Percentiles rank a stretch among this genome's conserved stretches.
Conservation (phyloP, 1,139 yeast genomes). For the Pneumocystis carinii region DNA sequence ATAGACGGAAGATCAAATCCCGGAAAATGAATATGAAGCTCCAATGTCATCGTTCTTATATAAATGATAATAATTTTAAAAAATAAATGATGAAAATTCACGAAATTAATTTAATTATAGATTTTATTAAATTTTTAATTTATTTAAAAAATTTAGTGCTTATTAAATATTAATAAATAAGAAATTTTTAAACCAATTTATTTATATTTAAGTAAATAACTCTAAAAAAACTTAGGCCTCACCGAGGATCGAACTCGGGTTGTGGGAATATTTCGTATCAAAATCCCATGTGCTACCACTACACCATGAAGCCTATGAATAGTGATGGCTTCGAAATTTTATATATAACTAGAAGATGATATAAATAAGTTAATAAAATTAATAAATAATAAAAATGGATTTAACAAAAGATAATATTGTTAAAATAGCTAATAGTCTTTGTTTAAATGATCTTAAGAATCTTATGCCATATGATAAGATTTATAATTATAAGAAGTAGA, state of each 20-base stretch:
- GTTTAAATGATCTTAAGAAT: background rate
- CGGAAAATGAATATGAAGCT: constrained; percentile 4
- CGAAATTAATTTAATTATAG: no score
- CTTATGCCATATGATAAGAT: background rate
- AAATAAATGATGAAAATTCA: no score
- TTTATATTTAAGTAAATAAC: background rate
- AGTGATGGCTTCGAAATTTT: background rate
- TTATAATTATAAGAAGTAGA: background rate
- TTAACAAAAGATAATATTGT: background rate
- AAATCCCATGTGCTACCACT: constrained; percentile 1
- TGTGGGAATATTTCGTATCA: background rate
- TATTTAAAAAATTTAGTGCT: background rate
- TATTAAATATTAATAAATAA: background rate
- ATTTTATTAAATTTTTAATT: no score
- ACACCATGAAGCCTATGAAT: background rate
- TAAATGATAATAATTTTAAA: no score
- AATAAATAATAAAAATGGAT: background rate
- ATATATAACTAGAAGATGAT: background rate
- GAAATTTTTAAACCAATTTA: background rate
- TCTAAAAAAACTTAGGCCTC: background rate
- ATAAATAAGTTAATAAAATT: background rate
- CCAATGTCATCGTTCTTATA: background rate
- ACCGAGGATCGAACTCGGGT: constrained; percentile 1
- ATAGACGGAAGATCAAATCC: constrained; percentile 3
- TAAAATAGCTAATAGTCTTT: background rate